Conservation (phyloP, 495 filamentous ascomycete genomes). For the Lasiosphaeris hirsuta region DNA sequence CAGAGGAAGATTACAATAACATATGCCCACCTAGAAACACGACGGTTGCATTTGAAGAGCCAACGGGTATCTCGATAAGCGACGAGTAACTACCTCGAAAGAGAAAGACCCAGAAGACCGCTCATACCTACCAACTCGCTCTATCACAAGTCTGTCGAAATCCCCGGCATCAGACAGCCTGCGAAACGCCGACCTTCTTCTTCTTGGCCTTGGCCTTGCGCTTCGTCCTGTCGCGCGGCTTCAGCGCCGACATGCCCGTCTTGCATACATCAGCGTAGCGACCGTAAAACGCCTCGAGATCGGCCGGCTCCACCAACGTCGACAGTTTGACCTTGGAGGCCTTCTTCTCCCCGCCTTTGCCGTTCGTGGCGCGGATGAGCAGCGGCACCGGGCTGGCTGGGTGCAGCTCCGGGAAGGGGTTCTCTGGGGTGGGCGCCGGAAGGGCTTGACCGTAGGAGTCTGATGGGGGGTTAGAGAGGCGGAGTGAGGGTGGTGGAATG, state of each 20-base stretch:
- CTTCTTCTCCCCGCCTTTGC: conserved; percentile 52
- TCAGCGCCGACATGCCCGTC: conserved; percentile 75
- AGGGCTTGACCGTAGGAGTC: background rate
- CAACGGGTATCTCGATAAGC: no score
- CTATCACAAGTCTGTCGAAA: no score
- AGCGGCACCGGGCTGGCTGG: conserved; percentile 59
- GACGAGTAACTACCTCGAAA: no score
- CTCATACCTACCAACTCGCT: no score
- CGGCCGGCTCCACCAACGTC: conserved; percentile 72
- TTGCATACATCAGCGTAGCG: conserved; percentile 93
- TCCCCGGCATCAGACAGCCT: background rate
- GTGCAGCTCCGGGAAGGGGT: conserved; percentile 53
- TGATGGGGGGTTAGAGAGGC: conserved; percentile 13
- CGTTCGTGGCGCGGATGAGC: conserved; percentile 81
- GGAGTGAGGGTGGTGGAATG: conserved; percentile 10
- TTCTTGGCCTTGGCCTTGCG: conserved; percentile 76
- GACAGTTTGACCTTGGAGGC: conserved; percentile 74
- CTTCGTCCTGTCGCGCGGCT: conserved; percentile 87
- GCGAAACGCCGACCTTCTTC: conserved; percentile 53
- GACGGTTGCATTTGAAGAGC: no score
- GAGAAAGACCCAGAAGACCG: no score
- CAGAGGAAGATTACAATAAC: no score
- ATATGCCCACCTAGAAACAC: no score
- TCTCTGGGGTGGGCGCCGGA: conserved; percentile 12
- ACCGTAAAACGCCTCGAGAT: conserved; percentile 75